These are phyloP conservation scores for Rhodotorula toruloides DNA, from an alignment of 768 basidiomycete genomes.

Conservation along the genomic window DNA sequence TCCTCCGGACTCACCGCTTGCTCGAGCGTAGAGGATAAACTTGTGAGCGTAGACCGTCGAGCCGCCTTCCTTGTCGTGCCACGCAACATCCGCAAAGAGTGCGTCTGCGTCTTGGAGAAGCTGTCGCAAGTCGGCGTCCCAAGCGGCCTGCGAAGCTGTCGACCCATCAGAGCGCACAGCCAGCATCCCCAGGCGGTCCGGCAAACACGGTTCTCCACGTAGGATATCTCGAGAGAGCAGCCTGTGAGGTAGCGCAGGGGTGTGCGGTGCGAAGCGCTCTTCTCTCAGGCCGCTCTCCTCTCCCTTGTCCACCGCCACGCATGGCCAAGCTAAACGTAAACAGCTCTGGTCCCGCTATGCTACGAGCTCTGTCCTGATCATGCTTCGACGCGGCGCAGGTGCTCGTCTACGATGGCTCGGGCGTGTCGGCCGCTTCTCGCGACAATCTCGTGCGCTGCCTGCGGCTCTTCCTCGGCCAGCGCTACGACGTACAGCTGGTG, in stretches of 20 bases:
- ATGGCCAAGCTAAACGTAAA: conserved; percentile 33
- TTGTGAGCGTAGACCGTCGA: conserved; percentile 25
- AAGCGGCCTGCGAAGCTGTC: conserved; percentile 48
- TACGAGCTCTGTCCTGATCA: background rate
- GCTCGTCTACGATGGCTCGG: conserved; percentile 65
- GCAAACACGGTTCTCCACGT: too few species aligned
- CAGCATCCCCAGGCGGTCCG: background rate
- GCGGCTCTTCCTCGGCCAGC: conserved; percentile 58
- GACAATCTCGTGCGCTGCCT: conserved; percentile 53
- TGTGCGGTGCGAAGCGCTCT: too few species aligned
- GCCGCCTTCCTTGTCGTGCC: conserved; percentile 56
- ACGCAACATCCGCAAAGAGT: conserved; percentile 93
- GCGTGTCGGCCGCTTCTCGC: conserved; percentile 54
- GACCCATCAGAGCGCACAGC: background rate
- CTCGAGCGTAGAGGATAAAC: conserved; percentile 30
- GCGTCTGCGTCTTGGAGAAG: conserved; percentile 72
- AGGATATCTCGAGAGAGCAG: too few species aligned
- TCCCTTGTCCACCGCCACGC: background rate
- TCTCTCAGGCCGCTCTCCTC: too few species aligned
- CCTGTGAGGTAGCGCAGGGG: too few species aligned
- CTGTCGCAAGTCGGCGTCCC: conserved; percentile 72
- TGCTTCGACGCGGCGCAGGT: conserved; percentile 46
- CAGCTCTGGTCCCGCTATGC: background rate
- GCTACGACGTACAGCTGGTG: conserved; percentile 72
- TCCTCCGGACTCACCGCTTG: conserved; percentile 9